Conservation (phyloP, 1,284 basidiomycete species). For the Psilocybe mexicana region DNA sequence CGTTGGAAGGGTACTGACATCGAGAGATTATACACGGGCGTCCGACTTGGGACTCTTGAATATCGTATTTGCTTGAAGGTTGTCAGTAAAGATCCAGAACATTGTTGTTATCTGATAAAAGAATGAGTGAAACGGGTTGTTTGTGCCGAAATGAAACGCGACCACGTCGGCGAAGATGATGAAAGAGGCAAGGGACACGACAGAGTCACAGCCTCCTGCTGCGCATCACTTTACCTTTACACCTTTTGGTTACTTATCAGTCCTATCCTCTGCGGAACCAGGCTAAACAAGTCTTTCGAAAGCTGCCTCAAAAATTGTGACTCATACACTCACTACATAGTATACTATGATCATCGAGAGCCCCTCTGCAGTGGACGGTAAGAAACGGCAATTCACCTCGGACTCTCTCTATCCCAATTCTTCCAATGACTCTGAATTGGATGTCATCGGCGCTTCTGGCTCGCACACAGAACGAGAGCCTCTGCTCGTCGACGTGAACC, state of each 20-base stretch:
- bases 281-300: no score
- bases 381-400: slow-evolving; percentile 1
- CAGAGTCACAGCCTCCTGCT: background rate
- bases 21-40: no score
- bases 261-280: no score
- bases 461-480: slow-evolving; percentile 6
- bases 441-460: background rate
- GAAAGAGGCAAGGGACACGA: background rate
- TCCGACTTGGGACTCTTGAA: no score
- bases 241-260: no score
- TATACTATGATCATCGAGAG: background rate
- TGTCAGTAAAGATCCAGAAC: no score
- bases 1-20: slow-evolving; percentile 1
- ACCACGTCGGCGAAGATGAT: background rate
- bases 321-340: background rate
- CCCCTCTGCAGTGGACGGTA: slow-evolving; percentile 1
- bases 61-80: no score
- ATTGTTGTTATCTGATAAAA: no score
- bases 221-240: no score
- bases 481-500: slow-evolving; percentile 14
- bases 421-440: background rate
- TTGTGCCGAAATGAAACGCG: no score
- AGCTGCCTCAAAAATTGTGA: no score
- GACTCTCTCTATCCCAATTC: background rate
- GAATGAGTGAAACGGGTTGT: no score